These are phyloP conservation scores for Solanum stenotomum DNA, from an alignment of 257 asterid species.

Conservation along the genomic window DNA sequence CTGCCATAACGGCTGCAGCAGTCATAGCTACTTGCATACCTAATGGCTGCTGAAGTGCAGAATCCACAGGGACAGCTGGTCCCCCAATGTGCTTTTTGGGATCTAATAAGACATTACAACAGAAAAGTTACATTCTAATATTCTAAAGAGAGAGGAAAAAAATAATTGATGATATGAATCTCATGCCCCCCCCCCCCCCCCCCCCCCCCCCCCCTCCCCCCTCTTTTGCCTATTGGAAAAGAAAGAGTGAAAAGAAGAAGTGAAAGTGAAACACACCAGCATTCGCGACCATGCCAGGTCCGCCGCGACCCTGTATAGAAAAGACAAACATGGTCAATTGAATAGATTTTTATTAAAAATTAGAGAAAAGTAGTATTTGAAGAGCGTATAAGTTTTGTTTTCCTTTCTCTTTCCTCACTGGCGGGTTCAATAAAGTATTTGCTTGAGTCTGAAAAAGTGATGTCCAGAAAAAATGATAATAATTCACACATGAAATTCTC, in stretches of 20 bases:
- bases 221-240: background rate
- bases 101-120: slow-evolving; percentile 27
- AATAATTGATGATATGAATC: background rate
- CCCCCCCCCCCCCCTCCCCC: background rate
- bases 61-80: slow-evolving; percentile 43
- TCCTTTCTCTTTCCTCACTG: background rate
- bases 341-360: background rate
- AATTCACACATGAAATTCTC: background rate
- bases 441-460: background rate
- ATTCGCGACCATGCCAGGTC: slow-evolving; percentile 64
- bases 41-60: slow-evolving; percentile 57
- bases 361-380: background rate
- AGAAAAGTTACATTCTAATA: background rate
- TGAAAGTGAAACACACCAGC: slow-evolving; percentile 38
- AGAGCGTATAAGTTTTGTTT: background rate
- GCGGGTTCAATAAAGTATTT: background rate
- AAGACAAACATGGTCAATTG: background rate
- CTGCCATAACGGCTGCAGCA: slow-evolving; percentile 87
- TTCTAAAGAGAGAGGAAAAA: background rate
- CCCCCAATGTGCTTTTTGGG: slow-evolving; percentile 53
- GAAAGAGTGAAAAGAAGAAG: background rate
- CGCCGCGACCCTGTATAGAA: slow-evolving; percentile 82
- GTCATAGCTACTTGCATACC: slow-evolving; percentile 73
- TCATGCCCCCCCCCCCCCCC: too few relatives aligned
- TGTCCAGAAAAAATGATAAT: background rate